Conservation (phyloP, 352 stramenopile species). For the Globisporangium acanthophoron region DNA sequence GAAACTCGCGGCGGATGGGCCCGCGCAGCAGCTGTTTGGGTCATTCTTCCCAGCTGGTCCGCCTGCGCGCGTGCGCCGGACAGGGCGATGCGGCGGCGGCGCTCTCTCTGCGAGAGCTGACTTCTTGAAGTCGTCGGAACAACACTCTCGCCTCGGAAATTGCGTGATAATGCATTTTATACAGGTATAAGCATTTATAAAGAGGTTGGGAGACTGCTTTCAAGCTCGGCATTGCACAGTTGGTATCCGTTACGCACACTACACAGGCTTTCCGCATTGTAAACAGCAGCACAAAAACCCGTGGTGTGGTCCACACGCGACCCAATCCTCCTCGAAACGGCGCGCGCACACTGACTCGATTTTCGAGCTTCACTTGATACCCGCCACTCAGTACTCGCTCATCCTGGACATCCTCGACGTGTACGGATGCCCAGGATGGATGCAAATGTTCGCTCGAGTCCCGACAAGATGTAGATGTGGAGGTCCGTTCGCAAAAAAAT, state of each 20-base stretch:
- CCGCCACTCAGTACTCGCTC: not conserved
- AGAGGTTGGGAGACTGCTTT: too few species aligned
- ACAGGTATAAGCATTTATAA: too few species aligned
- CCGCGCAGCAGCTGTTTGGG: slow-evolving; percentile 11
- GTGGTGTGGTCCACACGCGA: too few species aligned
- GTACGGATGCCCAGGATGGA: too few species aligned
- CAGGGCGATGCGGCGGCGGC: not conserved
- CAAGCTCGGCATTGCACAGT: not conserved
- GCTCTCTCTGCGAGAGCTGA: slow-evolving; percentile 5
- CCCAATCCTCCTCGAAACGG: not conserved
- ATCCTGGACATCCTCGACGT: too few species aligned
- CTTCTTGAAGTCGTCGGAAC: slow-evolving; percentile 10
- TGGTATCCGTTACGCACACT: too few species aligned
- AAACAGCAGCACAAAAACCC: too few species aligned
- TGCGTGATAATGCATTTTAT: too few species aligned
- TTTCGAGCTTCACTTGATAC: not conserved
- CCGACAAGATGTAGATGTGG: too few species aligned
- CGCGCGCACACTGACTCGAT: not conserved
- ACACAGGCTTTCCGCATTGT: too few species aligned
- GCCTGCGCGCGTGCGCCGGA: slow-evolving; percentile 10
- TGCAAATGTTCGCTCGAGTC: not conserved
- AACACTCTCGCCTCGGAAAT: too few species aligned
- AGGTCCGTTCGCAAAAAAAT: too few species aligned
- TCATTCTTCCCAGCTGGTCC: slow-evolving; percentile 18
- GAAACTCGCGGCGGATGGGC: slow-evolving; percentile 15